phyloP scores from a whole-genome alignment of 345 rosid species.

The Camelina sativa region DNA sequence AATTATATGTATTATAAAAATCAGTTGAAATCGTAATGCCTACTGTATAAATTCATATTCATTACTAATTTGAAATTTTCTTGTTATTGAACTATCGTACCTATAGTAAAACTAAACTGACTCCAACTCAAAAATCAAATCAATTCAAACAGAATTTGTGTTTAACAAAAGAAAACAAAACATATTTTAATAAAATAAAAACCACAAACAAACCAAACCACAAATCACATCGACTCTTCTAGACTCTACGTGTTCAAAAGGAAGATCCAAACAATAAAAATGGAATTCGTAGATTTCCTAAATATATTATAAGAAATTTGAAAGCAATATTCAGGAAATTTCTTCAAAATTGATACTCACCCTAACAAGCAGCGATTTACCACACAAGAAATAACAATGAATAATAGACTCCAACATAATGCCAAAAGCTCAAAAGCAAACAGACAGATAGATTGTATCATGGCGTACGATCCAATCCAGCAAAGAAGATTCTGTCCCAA shows the following conservation, averaged over 20 bases:
- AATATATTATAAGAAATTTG: background rate
- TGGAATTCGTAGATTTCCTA: background rate
- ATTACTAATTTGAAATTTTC: background rate
- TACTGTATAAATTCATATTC: too few species aligned
- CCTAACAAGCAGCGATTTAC: background rate
- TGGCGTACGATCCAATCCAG: background rate
- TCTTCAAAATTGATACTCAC: background rate
- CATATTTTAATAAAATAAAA: background rate
- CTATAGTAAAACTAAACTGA: background rate
- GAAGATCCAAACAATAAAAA: background rate
- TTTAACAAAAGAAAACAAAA: background rate
- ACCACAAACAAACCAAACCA: background rate
- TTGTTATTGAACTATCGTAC: background rate
- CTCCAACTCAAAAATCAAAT: background rate
- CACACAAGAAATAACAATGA: conserved; percentile 2
- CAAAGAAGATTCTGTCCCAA: conserved; percentile 8
- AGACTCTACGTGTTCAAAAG: background rate
- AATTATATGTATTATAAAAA: too few species aligned
- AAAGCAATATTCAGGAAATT: background rate
- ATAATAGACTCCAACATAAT: conserved; percentile 15
- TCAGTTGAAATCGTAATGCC: background rate
- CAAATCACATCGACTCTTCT: background rate
- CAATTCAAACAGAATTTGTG: background rate
- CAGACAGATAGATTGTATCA: background rate
- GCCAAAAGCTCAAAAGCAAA: conserved; percentile 28